A percentile compares a stretch with the other conserved stretches of the same genome.
Evolutionary conservation across 495 filamentous ascomycete genomes (phyloP).

Genomic region (Penicillium antarcticum): DNA sequence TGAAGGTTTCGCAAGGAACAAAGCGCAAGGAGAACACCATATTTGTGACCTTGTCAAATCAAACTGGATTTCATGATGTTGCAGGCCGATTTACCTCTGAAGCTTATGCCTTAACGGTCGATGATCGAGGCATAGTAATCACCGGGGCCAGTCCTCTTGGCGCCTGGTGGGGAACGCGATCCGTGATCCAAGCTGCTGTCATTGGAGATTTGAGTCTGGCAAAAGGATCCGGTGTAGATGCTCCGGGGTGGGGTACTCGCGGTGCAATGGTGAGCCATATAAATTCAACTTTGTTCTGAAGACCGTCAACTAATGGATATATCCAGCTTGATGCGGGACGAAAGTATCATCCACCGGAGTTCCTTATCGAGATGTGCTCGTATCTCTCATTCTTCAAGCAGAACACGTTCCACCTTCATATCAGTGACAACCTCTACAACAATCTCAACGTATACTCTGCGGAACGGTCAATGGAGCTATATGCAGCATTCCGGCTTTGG

Average conservation of each 20-base stretch:
- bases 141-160: slow-evolving; percentile 49
- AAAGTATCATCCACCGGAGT: slow-evolving; percentile 50
- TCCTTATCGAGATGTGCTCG: slow-evolving; percentile 49
- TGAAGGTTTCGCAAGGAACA: slow-evolving; percentile 18
- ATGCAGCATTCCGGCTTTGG: slow-evolving; percentile 45
- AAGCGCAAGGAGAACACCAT: slow-evolving; percentile 26
- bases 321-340: slow-evolving; percentile 43
- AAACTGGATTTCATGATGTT: slow-evolving; percentile 36
- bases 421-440: slow-evolving; percentile 49
- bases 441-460: slow-evolving; percentile 33
- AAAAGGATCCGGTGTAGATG: slow-evolving; percentile 37
- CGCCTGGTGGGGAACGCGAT: slow-evolving; percentile 51
- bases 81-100: slow-evolving; percentile 41
- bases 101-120: slow-evolving; percentile 43
- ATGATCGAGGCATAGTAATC: slow-evolving; percentile 35
- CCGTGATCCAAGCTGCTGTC: slow-evolving; percentile 45
- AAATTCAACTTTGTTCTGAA: too few relatives aligned
- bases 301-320: not conserved
- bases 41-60: slow-evolving; percentile 42
- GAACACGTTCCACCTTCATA: slow-evolving; percentile 50
- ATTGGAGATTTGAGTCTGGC: slow-evolving; percentile 29
- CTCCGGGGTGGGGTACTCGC: slow-evolving; percentile 46
- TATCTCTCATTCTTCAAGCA: slow-evolving; percentile 56
- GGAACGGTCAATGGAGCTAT: slow-evolving; percentile 37
- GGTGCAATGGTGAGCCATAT: slow-evolving; percentile 36